Conservation (phyloP, 2,329 filamentous ascomycete species). For the Neofusicoccum cordaticola region DNA sequence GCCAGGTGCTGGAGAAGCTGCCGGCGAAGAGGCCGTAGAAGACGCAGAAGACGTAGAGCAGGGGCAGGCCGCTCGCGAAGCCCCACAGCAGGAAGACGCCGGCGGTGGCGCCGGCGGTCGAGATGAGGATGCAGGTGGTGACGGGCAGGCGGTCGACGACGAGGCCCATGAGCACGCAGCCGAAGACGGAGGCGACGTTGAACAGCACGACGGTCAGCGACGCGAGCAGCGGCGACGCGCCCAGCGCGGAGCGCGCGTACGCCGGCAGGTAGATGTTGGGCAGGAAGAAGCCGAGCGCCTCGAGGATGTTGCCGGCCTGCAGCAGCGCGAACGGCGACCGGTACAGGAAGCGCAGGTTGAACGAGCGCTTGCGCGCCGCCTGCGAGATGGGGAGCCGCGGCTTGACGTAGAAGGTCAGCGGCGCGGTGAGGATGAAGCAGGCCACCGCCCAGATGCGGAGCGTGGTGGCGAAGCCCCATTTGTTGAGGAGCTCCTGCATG, state of each 20-base stretch:
- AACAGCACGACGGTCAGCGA: conserved; percentile 36
- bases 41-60: conserved; percentile 33
- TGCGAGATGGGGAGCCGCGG: conserved; percentile 30
- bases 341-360: conserved; percentile 31
- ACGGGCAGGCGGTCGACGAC: conserved; percentile 43
- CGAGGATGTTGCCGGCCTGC: conserved; percentile 34
- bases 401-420: conserved; percentile 33
- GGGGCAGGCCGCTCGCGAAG: conserved; percentile 33
- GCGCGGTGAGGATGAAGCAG: conserved; percentile 30
- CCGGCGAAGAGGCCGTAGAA: conserved; percentile 38
- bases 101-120: conserved; percentile 39
- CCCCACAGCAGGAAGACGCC: conserved; percentile 50
- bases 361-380: conserved; percentile 21
- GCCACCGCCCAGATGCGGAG: conserved; percentile 39
- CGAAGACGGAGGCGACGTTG: conserved; percentile 36
- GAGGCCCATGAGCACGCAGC: conserved; percentile 36
- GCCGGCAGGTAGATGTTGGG: conserved; percentile 40
- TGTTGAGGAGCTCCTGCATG: conserved; percentile 38
- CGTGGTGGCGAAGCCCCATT: conserved; percentile 42
- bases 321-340: conserved; percentile 32
- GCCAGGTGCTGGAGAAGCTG: conserved; percentile 26
- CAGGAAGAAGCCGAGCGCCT: conserved; percentile 41
- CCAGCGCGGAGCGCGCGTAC: conserved; percentile 29
- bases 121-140: conserved; percentile 42
- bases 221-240: conserved; percentile 22